Evolutionary conservation across 768 basidiomycete genomes (phyloP).

Genomic region (Panus rudis): DNA sequence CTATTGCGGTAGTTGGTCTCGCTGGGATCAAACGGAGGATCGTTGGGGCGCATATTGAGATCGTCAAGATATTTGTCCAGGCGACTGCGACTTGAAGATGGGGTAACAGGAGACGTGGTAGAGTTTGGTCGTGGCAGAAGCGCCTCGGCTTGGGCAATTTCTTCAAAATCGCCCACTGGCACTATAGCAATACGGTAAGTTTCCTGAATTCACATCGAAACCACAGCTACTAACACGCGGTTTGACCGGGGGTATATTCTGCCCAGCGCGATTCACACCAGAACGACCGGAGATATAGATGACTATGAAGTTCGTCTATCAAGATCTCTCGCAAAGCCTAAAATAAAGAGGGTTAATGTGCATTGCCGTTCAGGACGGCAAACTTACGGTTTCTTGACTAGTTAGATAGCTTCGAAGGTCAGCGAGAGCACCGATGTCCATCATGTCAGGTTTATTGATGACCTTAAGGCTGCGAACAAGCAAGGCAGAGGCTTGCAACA

Average conservation of each 20-base stretch:
- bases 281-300: conserved; percentile 95
- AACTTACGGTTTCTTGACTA: conserved; percentile 78
- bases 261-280: conserved; percentile 95
- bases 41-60: conserved; percentile 67
- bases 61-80: conserved; percentile 58
- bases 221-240: conserved; percentile 46
- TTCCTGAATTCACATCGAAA: conserved; percentile 1
- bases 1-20: conserved; percentile 28
- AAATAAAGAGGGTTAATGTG: conserved; percentile 1
- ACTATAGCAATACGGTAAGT: conserved; percentile 34
- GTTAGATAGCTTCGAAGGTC: conserved; percentile 82
- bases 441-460: conserved; percentile 88
- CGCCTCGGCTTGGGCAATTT: conserved; percentile 20
- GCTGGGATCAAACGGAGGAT: conserved; percentile 63
- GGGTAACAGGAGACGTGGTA: conserved; percentile 40
- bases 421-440: conserved; percentile 89
- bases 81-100: conserved; percentile 35
- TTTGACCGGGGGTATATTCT: conserved; percentile 74
- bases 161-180: conserved; percentile 58
- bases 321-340: conserved; percentile 90
- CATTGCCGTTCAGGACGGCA: background rate
- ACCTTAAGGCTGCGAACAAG: conserved; percentile 84
- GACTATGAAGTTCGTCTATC: conserved; percentile 91
- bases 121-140: conserved; percentile 29
- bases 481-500: conserved; percentile 82